Evolutionary conservation across 495 filamentous ascomycete genomes (phyloP), one percentile per base, ranked within the genome.

Genomic region (Cercophora samala): DNA sequence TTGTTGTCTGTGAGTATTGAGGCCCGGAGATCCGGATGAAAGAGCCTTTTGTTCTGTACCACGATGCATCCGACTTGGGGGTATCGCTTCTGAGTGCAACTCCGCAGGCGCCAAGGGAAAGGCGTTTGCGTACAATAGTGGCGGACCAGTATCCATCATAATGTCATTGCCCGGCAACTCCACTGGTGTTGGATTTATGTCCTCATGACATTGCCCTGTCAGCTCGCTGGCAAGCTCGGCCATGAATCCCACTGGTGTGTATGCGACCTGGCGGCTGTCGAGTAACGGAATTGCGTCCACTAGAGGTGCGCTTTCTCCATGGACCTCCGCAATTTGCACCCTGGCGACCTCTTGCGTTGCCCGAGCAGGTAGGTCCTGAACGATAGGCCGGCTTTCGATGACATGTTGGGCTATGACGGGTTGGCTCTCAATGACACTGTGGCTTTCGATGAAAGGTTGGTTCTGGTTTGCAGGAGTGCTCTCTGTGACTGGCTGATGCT

Each of bases 161-260:
- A 72, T 55, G 9, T 72, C 66, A 24, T 73, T 67, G 52, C 65
- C 67, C 8, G 76, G 80, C 54, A 83, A 37, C 64, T 83, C 81
- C 17, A 82, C 73, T 1, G 80, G 79, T 5, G 80, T 71, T 17
- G 81, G 74, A 58, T 83, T 65, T 62, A 68, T 76, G 70, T 73
- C 80, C 51, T 73, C 75, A 58, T 66, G 74, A 70, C 72, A 77
- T 65, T 58, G 74, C 62, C 62, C 77, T 53, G 71, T 79, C 42
- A 60, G 25, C 29, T 78, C 76, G 61, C 73, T 82, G 60, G 73
- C 66, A 23, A 84, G 69, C 67, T 84, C 81, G 4, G 81, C 75
- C 22, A 84, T 72, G n/a, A 75, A 68, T n/a, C 81, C 80, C 26
- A 81, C 65, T 0, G 81, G 76, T 23, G 78, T 74, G 46, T 58